phyloP scores from a whole-genome alignment of 1,284 basidiomycete genomes.

The Naganishia albida region DNA sequence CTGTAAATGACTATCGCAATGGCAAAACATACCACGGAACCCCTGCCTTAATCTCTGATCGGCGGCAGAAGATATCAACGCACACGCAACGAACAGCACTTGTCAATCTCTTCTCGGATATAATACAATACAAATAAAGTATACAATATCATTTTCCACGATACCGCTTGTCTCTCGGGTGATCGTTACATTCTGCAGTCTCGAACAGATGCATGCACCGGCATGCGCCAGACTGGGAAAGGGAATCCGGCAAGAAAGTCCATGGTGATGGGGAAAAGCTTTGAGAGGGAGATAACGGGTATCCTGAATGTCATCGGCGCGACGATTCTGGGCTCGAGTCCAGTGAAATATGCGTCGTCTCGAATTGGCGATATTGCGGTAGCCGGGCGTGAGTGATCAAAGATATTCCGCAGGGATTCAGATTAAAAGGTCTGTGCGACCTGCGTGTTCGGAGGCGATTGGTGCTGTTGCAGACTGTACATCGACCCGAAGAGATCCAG shows the following conservation, averaged over 20 bases:
- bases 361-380: no score
- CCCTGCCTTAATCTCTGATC: no score
- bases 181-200: neutral
- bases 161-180: neutral
- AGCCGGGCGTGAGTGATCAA: neutral
- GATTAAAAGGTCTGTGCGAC: conserved; percentile 51
- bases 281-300: neutral
- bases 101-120: neutral
- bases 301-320: no score
- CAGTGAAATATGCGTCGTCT: no score
- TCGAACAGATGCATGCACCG: conserved; percentile 2
- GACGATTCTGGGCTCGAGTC: no score
- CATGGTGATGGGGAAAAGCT: neutral
- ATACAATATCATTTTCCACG: conserved; percentile 20
- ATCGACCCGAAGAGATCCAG: neutral
- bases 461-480: conserved; percentile 53
- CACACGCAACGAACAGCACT: no score
- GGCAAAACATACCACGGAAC: no score
- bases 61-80: neutral
- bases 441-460: conserved; percentile 55
- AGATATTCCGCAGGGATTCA: neutral
- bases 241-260: conserved; percentile 1
- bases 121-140: conserved; percentile 20
- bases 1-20: neutral
- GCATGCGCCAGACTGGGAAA: neutral